Base-by-base conservation (phyloP, 768 basidiomycete species). In the Rhodotorula toruloides region DNA sequence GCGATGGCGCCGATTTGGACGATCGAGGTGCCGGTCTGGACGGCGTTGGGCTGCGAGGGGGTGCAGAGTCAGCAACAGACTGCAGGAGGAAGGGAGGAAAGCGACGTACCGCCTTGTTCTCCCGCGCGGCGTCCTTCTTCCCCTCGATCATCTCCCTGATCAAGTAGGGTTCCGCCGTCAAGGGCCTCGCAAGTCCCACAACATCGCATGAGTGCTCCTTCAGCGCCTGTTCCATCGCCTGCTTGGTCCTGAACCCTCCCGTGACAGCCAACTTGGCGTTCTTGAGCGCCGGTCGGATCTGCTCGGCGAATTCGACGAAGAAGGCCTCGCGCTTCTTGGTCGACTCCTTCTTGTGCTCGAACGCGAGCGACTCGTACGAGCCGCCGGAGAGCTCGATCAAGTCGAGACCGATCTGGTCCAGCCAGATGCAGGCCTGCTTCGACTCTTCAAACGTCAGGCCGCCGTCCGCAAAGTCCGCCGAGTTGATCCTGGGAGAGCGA, bases 371-470 rank as follows among this genome's bases (percentile, higher is more conserved):
- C 67, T 74, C 74, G 59, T 73, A 73, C 6, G 76, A 77, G 27
- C 79, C 77, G n/a, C 80, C 80, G 9, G 76, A 78, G 53, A 81
- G 74, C 65, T 81, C 81, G 32, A 81, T 78, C 59, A 81, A 67
- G 64, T 81, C 80, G 16, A 81, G 73, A 8, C 76, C 74, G 0
- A 67, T 71, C 6, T 54, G 67, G 65, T 81, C 81, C 50, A 81
- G 74, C 53, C 76, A 61, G 40, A 72, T 58, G 46, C 77, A 77
- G 1, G 77, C 75, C 25, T 61, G 39, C 32, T 74, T 73, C 17
- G 75, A 74, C 62, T 81, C 81, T 25, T 79, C 77, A 9, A 52
- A 56, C 25, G 63, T 66, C 37, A 81, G 65, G 0, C 80, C 80
- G 12, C 43, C 61, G 12, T 67, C 64, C 11, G 34, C 27, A 48